A percentile compares a stretch with the other conserved stretches of the same genome.
These are phyloP conservation scores for Rhynchosporium secalis DNA, from an alignment of 2,329 filamentous ascomycete genomes.

Conservation along the genomic window DNA sequence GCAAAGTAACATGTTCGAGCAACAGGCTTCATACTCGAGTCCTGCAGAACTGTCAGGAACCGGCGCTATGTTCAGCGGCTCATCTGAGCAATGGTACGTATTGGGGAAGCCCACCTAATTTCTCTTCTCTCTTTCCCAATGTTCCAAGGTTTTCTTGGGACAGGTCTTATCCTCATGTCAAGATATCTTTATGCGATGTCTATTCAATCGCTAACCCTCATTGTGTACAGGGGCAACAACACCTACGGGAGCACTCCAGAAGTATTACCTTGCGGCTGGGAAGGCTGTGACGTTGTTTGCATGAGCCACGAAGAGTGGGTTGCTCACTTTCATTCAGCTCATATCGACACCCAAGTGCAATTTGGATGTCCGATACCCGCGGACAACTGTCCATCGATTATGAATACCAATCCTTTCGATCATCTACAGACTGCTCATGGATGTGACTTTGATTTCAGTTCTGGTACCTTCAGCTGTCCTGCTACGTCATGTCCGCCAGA, in stretches of 20 bases:
- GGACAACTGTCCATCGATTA: conserved; percentile 29
- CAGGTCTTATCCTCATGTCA: too few relatives aligned
- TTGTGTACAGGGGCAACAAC: background rate
- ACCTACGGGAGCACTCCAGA: conserved; percentile 17
- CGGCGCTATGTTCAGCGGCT: conserved; percentile 26
- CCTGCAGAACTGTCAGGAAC: conserved; percentile 24
- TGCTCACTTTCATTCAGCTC: conserved; percentile 34
- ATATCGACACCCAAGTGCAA: conserved; percentile 37
- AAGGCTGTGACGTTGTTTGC: conserved; percentile 32
- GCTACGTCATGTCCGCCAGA: conserved; percentile 31
- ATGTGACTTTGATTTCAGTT: conserved; percentile 30
- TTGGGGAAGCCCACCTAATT: too few relatives aligned
- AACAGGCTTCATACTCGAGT: conserved; percentile 13
- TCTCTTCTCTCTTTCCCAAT: too few relatives aligned
- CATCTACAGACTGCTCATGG: conserved; percentile 37
- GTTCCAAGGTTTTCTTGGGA: too few relatives aligned
- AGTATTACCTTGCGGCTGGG: conserved; percentile 34
- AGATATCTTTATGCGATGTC: too few relatives aligned
- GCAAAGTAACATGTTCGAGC: conserved; percentile 15
- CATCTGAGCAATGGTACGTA: conserved; percentile 13
- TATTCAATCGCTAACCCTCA: too few relatives aligned
- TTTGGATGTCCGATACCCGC: conserved; percentile 35
- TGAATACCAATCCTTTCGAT: conserved; percentile 33
- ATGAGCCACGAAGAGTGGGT: conserved; percentile 31
- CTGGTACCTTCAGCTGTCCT: conserved; percentile 33